Evolutionary conservation across 108 stramenopile genomes (phyloP).

Genomic region (Parmales sp.): DNA sequence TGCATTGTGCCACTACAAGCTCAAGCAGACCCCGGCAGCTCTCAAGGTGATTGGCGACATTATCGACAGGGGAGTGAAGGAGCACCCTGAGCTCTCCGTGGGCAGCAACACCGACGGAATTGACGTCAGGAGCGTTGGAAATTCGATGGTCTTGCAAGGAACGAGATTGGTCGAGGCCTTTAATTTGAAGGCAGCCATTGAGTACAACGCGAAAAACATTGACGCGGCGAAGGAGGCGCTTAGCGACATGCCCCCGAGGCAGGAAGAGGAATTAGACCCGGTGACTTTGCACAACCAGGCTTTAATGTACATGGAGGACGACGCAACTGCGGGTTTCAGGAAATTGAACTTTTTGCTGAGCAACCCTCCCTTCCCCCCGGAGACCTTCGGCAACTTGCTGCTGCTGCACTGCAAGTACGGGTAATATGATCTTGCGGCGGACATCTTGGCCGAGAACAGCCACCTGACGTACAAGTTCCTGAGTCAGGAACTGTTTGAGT

Average conservation of each 20-base stretch:
- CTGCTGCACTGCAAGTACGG: constrained; percentile 59
- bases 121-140: constrained; percentile 48
- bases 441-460: constrained; percentile 58
- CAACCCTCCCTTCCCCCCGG: constrained; percentile 64
- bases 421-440: constrained; percentile 62
- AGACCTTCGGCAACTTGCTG: constrained; percentile 72
- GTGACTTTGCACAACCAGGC: constrained; percentile 78
- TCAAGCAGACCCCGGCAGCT: constrained; percentile 50
- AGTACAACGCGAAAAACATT: constrained; percentile 38
- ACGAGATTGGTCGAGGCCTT: constrained; percentile 62
- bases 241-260: constrained; percentile 56
- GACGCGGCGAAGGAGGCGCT: constrained; percentile 56
- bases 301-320: constrained; percentile 49
- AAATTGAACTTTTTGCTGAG: constrained; percentile 60
- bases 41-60: constrained; percentile 50
- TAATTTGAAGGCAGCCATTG: constrained; percentile 75
- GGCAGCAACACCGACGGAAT: constrained; percentile 45
- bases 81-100: constrained; percentile 57
- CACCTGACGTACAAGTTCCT: constrained; percentile 59
- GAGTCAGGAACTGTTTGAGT: constrained; percentile 55
- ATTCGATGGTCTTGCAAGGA: constrained; percentile 32
- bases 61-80: constrained; percentile 51
- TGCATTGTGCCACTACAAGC: constrained; percentile 65
- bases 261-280: constrained; percentile 58
- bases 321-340: constrained; percentile 51